A percentile compares a stretch with the other conserved stretches of the same genome.
Conservation (phyloP, 2,329 filamentous ascomycete species). For the Aspergillus sp. region DNA sequence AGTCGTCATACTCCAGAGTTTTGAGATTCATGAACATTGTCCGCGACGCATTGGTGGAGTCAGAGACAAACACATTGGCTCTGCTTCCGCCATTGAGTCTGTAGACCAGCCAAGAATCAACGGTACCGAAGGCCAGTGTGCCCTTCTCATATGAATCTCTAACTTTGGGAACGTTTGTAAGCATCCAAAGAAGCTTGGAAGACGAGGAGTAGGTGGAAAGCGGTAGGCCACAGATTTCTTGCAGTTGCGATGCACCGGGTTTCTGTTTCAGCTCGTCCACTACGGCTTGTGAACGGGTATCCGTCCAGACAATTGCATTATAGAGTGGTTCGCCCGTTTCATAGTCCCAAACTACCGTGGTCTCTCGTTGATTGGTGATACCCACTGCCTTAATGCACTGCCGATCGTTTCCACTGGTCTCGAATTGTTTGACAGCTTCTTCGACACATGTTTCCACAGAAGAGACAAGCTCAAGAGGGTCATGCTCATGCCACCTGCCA, state of each 20-base stretch:
- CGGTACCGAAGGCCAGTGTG: constrained; percentile 77
- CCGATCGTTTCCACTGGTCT: constrained; percentile 62
- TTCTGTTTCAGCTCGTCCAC: constrained; percentile 72
- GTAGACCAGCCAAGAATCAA: constrained; percentile 86
- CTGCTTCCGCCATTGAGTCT: constrained; percentile 69
- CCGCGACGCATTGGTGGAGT: constrained; percentile 81
- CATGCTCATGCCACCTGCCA: constrained; percentile 81
- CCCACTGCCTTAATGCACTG: constrained; percentile 72
- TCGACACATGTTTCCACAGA: constrained; percentile 79
- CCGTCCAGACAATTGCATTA: constrained; percentile 88
- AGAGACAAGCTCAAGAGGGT: constrained; percentile 70
- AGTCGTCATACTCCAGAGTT: constrained; percentile 74
- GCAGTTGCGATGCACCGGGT: constrained; percentile 65
- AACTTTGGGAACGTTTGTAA: constrained; percentile 70
- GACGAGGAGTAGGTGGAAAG: constrained; percentile 85
- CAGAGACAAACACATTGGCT: constrained; percentile 74
- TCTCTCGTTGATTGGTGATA: constrained; percentile 89
- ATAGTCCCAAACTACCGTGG: constrained; percentile 80
- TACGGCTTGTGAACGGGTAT: constrained; percentile 73
- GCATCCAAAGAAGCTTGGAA: constrained; percentile 80
- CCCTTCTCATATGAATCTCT: constrained; percentile 72
- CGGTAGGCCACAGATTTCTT: constrained; percentile 72
- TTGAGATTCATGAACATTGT: constrained; percentile 93
- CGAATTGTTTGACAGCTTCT: constrained; percentile 68
- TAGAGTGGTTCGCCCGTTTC: constrained; percentile 75